These are phyloP conservation scores for Sanguinoderma infundibulare DNA, from an alignment of 1,284 basidiomycete species.

Conservation along the genomic window DNA sequence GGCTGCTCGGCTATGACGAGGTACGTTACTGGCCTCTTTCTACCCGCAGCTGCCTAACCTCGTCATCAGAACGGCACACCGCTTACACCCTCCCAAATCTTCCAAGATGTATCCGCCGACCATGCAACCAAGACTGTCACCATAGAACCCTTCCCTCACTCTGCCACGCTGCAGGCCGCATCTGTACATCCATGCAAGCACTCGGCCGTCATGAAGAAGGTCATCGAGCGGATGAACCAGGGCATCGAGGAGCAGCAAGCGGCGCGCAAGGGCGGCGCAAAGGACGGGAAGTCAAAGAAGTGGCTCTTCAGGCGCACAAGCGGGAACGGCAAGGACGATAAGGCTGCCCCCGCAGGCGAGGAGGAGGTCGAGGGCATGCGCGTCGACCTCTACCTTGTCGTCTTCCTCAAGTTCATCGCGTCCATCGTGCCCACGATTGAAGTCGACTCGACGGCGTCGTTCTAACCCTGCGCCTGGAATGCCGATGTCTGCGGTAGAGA, in stretches of 20 bases:
- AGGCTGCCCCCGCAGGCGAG: conserved; percentile 50
- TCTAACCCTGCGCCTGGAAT: conserved; percentile 42
- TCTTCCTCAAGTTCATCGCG: conserved; percentile 97
- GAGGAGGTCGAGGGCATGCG: conserved; percentile 86
- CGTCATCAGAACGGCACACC: conserved; percentile 77
- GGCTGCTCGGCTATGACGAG: conserved; percentile 95
- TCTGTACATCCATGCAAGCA: conserved; percentile 99
- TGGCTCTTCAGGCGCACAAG: conserved; percentile 83
- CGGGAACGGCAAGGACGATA: conserved; percentile 59
- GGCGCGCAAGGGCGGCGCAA: conserved; percentile 53
- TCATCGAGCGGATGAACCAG: conserved; percentile 98
- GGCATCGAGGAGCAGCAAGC: conserved; percentile 81
- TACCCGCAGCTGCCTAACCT: not conserved
- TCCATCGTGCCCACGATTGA: conserved; percentile 95
- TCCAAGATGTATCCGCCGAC: conserved; percentile 97
- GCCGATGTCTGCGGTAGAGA: not conserved
- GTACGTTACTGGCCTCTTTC: conserved; percentile 44
- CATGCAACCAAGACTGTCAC: conserved; percentile 99
- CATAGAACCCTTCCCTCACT: conserved; percentile 97
- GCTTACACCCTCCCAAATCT: conserved; percentile 88
- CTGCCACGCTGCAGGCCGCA: conserved; percentile 80
- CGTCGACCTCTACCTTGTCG: conserved; percentile 94
- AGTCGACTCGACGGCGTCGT: conserved; percentile 88
- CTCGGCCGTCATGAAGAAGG: conserved; percentile 99
- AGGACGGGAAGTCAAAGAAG: conserved; percentile 75